Evolutionary conservation across 345 rosid genomes (phyloP), one percentile per base, ranked within the genome.

Genomic region (Aegle marmelos): DNA sequence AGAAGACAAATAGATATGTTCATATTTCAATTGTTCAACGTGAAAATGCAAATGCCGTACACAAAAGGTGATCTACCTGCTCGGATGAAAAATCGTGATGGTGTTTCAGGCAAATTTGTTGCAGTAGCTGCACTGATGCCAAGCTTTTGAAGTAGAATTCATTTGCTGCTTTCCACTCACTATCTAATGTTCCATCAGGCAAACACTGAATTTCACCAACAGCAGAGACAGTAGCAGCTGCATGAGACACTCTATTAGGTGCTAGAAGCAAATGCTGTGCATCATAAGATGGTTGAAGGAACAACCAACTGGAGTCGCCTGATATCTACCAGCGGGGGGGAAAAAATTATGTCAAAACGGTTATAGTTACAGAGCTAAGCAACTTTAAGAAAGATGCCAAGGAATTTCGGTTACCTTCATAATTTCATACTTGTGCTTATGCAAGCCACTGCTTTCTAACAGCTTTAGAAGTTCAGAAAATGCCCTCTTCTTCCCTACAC

Each of bases 111-210:
- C 90, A 86, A 84, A 88, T 81, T 70, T 83, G 88, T 70, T 83
- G 91, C 86, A 93, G 70, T 68, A 89, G 81, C 86, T 89, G 92
- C 82, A 92, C 89, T 25, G 98, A 87, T 78, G 90, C 92, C 74
- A 90, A 75, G 83, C 99, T 92, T 80, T 92, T 89, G 84, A 93
- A 96, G 88, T 94, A 91, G 81, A 87, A 88, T 72, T 88, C 91
- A 68, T 91, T 94, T 37, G 77, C 89, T 22, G 60, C 81, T 82
- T 85, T 94, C 98, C 97, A 96, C 34, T 88, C 90, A 67, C 70
- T 65, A 33, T 79, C 87, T 70, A 81, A 62, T 21, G 48, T 73
- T 76, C 72, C 87, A 79, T 78, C 54, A 7, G 80, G 75, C 65
- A 68, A 71, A 78, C 79, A 75, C 33, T 82, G 79, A 57, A 62